Evolutionary conservation across 129 eudicot genomes (phyloP).

Genomic region (Lactuca saligna): DNA sequence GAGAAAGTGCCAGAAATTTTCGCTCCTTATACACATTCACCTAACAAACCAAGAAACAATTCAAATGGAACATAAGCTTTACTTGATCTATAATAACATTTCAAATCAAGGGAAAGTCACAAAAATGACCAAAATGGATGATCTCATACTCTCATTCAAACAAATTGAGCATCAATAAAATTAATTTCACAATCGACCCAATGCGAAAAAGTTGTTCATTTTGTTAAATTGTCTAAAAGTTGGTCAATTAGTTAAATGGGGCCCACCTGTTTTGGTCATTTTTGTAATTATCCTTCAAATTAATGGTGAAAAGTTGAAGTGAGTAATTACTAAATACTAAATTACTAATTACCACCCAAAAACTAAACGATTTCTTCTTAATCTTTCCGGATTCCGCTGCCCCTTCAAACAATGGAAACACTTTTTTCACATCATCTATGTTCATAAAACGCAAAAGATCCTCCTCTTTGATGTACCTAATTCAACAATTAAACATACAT

Average conservation of each 20-base stretch:
- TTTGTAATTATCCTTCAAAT: neutral
- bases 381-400: conserved; percentile 55
- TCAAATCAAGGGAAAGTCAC: no score
- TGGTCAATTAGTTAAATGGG: neutral
- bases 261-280: neutral
- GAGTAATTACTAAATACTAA: conserved; percentile 34
- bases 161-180: neutral
- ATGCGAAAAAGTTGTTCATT: neutral
- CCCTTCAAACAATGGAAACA: conserved; percentile 53
- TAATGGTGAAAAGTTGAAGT: neutral
- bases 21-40: conserved; percentile 62
- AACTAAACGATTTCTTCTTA: conserved; percentile 40
- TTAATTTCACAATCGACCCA: neutral
- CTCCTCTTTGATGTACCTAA: conserved; percentile 53
- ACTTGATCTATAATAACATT: no score
- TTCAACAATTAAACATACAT: neutral
- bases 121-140: no score
- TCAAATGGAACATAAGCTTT: neutral
- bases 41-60: conserved; percentile 29
- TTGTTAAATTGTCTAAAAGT: neutral
- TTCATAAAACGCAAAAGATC: conserved; percentile 63
- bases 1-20: conserved; percentile 55
- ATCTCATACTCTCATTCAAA: no score
- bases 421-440: conserved; percentile 43
- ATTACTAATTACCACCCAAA: conserved; percentile 75